Evolutionary conservation across 345 rosid species (phyloP).

Genomic region (Leavenworthia alabamica): DNA sequence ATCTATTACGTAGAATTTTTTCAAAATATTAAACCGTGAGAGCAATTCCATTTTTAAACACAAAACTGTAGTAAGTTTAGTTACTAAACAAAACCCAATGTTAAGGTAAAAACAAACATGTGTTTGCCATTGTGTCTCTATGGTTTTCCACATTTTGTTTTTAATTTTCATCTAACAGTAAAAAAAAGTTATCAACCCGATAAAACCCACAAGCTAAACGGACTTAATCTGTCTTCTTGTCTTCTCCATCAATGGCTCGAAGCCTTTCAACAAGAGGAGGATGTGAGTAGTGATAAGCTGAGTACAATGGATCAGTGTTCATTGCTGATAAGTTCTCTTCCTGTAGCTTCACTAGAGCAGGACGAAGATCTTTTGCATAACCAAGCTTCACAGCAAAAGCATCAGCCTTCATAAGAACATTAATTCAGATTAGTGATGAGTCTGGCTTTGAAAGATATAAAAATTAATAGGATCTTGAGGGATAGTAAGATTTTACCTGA

Average conservation of each 20-base stretch:
- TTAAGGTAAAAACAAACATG: neutral
- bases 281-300: slow-evolving; percentile 95
- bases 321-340: slow-evolving; percentile 94
- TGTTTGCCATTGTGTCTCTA: neutral
- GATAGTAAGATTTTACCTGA: slow-evolving; percentile 47
- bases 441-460: neutral
- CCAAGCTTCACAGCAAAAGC: slow-evolving; percentile 94
- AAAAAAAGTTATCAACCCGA: neutral
- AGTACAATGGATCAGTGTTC: slow-evolving; percentile 98
- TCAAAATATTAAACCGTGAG: too few species aligned
- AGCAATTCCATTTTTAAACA: neutral
- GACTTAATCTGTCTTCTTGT: slow-evolving; percentile 64
- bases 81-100: slow-evolving; percentile 5
- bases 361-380: slow-evolving; percentile 70
- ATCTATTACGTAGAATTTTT: too few species aligned
- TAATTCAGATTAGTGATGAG: neutral
- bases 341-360: slow-evolving; percentile 94
- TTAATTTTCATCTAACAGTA: neutral
- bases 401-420: slow-evolving; percentile 60
- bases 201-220: neutral
- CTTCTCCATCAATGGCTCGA: slow-evolving; percentile 65
- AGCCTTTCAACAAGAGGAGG: slow-evolving; percentile 94
- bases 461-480: neutral
- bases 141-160: neutral
- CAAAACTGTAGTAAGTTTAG: neutral